These are phyloP conservation scores for Hortiboletus flavorubellus DNA, from an alignment of 768 basidiomycete genomes.

Conservation along the genomic window DNA sequence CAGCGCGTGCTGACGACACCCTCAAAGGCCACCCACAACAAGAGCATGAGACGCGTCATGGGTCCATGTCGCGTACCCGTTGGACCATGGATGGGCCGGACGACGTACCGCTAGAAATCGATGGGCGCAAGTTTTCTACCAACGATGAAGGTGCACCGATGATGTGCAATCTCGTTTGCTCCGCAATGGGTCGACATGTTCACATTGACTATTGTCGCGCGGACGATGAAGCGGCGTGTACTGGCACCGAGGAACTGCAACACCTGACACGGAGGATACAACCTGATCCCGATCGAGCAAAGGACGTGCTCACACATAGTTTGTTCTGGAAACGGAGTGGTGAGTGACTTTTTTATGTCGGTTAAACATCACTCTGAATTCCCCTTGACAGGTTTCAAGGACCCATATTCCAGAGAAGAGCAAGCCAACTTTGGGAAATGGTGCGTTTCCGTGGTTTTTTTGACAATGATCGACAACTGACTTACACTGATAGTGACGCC, in stretches of 20 bases:
- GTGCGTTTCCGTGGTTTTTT: slow-evolving; percentile 27
- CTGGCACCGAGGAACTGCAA: no score
- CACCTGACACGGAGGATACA: no score
- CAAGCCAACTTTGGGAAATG: slow-evolving; percentile 52
- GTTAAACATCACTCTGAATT: background rate
- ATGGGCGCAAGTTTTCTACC: slow-evolving; percentile 51
- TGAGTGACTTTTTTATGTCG: slow-evolving; percentile 14
- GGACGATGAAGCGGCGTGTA: background rate
- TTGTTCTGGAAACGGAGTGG: slow-evolving; percentile 51
- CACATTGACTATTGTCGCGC: slow-evolving; percentile 58
- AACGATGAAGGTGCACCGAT: slow-evolving; percentile 59
- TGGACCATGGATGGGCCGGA: slow-evolving; percentile 58
- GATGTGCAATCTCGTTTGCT: slow-evolving; percentile 60
- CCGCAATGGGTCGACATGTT: slow-evolving; percentile 51
- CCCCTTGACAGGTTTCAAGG: slow-evolving; percentile 48
- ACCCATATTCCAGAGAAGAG: slow-evolving; percentile 59
- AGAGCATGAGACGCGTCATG: slow-evolving; percentile 62
- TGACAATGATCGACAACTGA: background rate
- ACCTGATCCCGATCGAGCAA: no score
- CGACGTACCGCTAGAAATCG: slow-evolving; percentile 47
- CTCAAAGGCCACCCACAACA: slow-evolving; percentile 52
- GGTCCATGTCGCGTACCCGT: slow-evolving; percentile 55
- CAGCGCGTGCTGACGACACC: background rate
- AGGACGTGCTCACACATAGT: slow-evolving; percentile 1
- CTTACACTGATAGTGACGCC: slow-evolving; percentile 35